Evolutionary conservation across 1,284 basidiomycete species (phyloP).

Genomic region (Rhodotorula sp.): DNA sequence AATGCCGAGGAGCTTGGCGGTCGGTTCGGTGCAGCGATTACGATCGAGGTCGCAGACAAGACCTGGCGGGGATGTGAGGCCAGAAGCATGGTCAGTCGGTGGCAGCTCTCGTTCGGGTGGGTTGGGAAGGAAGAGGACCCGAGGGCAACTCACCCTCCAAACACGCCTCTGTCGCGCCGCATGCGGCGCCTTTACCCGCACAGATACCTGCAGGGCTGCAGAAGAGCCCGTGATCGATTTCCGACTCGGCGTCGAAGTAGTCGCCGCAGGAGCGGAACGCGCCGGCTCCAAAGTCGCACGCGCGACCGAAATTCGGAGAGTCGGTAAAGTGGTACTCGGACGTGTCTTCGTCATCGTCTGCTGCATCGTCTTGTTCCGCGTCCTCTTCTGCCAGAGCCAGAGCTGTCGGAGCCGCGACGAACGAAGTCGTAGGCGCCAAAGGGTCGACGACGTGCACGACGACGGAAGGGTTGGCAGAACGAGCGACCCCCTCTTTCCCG

Average conservation of each 20-base stretch:
- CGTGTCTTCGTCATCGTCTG: neutral
- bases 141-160: constrained; percentile 10
- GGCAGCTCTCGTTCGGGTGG: neutral
- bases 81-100: neutral
- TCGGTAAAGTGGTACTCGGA: constrained; percentile 8
- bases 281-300: constrained; percentile 8
- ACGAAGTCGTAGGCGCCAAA: constrained; percentile 15
- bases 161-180: constrained; percentile 26
- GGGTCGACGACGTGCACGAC: constrained; percentile 31
- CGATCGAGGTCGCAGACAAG: constrained; percentile 24
- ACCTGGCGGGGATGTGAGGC: neutral
- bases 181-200: constrained; percentile 25
- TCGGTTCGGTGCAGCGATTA: constrained; percentile 19
- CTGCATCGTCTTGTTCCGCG: neutral
- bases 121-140: too few relatives aligned
- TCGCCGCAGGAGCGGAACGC: constrained; percentile 27
- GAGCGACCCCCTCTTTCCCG: neutral
- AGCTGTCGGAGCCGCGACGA: neutral
- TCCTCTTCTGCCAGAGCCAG: neutral
- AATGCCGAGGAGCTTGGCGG: constrained; percentile 10
- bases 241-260: constrained; percentile 14
- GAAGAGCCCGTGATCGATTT: constrained; percentile 35
- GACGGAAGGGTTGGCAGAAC: constrained; percentile 8
- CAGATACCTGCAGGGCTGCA: constrained; percentile 28
- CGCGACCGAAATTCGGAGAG: constrained; percentile 15